These are phyloP conservation scores for Stromatinia cepivora DNA, from an alignment of 2,329 filamentous ascomycete species.

Conservation along the genomic window DNA sequence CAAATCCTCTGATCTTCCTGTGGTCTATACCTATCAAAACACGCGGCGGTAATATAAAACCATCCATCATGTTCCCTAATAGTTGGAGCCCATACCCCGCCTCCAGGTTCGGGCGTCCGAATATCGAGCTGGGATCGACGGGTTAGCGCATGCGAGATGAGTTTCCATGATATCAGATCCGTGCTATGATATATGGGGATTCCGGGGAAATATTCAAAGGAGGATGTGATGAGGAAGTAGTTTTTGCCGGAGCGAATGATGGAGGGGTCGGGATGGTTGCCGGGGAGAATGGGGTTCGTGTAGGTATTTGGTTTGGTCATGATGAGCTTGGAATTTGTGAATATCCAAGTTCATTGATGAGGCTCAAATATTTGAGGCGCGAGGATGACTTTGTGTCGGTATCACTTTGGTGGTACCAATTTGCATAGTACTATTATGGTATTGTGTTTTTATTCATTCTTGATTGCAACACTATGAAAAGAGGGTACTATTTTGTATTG, in stretches of 20 bases:
- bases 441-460: too few relatives aligned
- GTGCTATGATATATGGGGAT: slow-evolving; percentile 32
- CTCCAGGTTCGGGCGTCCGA: slow-evolving; percentile 39
- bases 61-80: slow-evolving; percentile 46
- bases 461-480: too few relatives aligned
- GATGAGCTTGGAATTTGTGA: background rate
- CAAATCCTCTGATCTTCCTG: slow-evolving; percentile 16
- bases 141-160: slow-evolving; percentile 45
- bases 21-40: slow-evolving; percentile 38
- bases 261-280: slow-evolving; percentile 46
- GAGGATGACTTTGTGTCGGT: background rate
- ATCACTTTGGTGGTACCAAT: background rate
- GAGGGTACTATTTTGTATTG: too few relatives aligned
- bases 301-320: slow-evolving; percentile 37
- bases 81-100: slow-evolving; percentile 51
- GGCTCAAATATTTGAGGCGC: background rate
- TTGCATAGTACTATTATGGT: background rate
- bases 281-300: slow-evolving; percentile 48
- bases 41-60: slow-evolving; percentile 49
- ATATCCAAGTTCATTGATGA: background rate
- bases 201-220: slow-evolving; percentile 16
- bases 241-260: slow-evolving; percentile 11
- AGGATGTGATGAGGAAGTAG: slow-evolving; percentile 20
- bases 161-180: slow-evolving; percentile 53
- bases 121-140: slow-evolving; percentile 45